Evolutionary conservation across 192 early-diverging fungal species (phyloP).

Genomic region (Entomortierella chlamydospora): DNA sequence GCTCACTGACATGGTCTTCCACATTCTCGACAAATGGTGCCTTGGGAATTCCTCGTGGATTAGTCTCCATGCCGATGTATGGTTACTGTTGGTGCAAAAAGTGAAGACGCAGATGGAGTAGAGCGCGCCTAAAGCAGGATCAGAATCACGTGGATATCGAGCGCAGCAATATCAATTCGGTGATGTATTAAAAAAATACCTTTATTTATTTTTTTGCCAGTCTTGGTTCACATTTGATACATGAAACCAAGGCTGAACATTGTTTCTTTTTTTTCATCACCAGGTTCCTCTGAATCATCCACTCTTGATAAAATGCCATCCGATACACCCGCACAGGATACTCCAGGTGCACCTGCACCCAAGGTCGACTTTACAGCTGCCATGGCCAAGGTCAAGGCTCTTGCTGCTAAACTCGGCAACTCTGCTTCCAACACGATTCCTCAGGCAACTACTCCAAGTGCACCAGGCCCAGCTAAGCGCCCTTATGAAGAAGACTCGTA

Average conservation of each 20-base stretch:
- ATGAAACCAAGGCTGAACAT: too few species aligned
- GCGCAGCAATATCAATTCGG: too few species aligned
- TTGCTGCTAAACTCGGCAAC: constrained; percentile 75
- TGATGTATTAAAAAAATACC: too few species aligned
- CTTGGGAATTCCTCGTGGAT: constrained; percentile 95
- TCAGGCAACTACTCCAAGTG: constrained; percentile 28
- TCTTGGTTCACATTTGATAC: too few species aligned
- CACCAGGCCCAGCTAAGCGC: constrained; percentile 29
- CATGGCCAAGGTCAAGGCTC: constrained; percentile 80
- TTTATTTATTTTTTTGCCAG: too few species aligned
- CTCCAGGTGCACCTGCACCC: constrained; percentile 37
- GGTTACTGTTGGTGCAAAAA: not conserved
- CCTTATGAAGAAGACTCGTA: constrained; percentile 39
- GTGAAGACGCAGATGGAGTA: not conserved
- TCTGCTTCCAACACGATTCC: constrained; percentile 46
- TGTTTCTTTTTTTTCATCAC: too few species aligned
- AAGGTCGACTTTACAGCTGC: constrained; percentile 74
- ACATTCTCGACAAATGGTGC: constrained; percentile 97
- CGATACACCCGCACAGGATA: constrained; percentile 54
- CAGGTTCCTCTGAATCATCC: too few species aligned
- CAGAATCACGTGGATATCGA: too few species aligned
- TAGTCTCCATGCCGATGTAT: constrained; percentile 69
- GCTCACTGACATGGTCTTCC: constrained; percentile 83
- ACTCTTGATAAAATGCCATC: constrained; percentile 55
- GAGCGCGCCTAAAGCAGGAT: not conserved